Base-by-base conservation (phyloP, 495 filamentous ascomycete genomes). In the Extremus antarcticus region DNA sequence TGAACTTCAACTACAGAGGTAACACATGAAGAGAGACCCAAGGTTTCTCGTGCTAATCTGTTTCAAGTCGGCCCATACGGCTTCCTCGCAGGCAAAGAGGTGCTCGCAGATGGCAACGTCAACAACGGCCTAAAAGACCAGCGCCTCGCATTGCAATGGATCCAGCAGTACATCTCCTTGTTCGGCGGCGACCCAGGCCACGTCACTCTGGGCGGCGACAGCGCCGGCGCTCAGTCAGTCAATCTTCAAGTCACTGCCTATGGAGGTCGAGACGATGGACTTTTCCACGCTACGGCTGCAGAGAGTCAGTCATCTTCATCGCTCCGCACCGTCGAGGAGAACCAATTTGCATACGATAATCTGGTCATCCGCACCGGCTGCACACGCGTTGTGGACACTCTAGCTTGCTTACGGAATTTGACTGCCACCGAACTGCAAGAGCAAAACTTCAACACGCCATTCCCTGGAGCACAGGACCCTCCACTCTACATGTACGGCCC, bases 51-150 rank as follows among this genome's bases (percentile, higher is more conserved):
- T 35, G 29, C 29, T 35, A 35, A 35, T 35, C 13, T 35, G 7
- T 7, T 35, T 35, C 4, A 4, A 4, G 84, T 90, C 15, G 86
- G 86, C 0, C 73, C 84, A 0, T 86, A 79, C 66, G 86, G 87
- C 0, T 89, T 89, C 56, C 71, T 90, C 0, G 83, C 86, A 0
- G 77, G 81, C 48, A 64, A 78, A 19, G 74, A 83, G 53, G 69
- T 88, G 4, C 63, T 72, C 43, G 61, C 64, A 29, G 63, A 74
- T 43, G 74, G 74, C 2, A 78, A 78, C 58, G 61, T 86, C 21
- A 90, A 91, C 61, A 83, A 78, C 58, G 87, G 86, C 0, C 64
- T 91, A 47, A 75, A 81, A 43, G 86, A 90, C 65, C 85, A 89
- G 65, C 71, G 81, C 47, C 74, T 79, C 56, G 73, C 80, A 15